Evolutionary conservation across 768 basidiomycete genomes (phyloP).

Genomic region (Leccinum uliginosum): DNA sequence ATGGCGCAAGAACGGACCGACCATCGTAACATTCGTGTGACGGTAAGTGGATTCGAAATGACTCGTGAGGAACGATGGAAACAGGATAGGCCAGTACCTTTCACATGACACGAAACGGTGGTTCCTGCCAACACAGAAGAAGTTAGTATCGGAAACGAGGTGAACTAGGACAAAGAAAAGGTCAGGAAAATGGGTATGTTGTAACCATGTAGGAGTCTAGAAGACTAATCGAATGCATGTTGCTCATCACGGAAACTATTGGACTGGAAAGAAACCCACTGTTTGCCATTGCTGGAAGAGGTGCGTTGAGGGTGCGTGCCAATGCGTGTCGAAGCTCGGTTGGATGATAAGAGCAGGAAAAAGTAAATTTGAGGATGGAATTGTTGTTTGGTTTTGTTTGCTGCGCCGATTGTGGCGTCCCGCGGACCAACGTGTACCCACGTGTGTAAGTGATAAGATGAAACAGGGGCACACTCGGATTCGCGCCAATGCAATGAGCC

Average conservation of each 20-base stretch:
- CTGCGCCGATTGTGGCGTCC: background rate
- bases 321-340: background rate
- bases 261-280: slow-evolving; percentile 10
- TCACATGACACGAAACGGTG: background rate
- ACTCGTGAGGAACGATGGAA: background rate
- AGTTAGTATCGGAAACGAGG: slow-evolving; percentile 9
- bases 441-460: slow-evolving; percentile 1
- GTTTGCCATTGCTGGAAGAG: background rate
- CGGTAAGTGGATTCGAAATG: background rate
- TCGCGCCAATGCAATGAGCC: background rate
- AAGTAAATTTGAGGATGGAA: background rate
- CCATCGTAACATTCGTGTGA: background rate
- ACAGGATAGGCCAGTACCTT: background rate
- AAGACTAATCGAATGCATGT: slow-evolving; percentile 90
- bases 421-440: background rate
- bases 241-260: slow-evolving; percentile 45
- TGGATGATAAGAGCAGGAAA: background rate
- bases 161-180: background rate
- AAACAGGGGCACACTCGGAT: background rate
- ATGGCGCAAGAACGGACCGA: slow-evolving; percentile 2
- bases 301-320: background rate
- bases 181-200: slow-evolving; percentile 30
- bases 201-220: slow-evolving; percentile 77
- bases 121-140: slow-evolving; percentile 4
- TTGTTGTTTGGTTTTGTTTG: slow-evolving; percentile 16